Evolutionary conservation across 164 flowering plant genomes (phyloP).

Genomic region (Chimonanthus praecox): DNA sequence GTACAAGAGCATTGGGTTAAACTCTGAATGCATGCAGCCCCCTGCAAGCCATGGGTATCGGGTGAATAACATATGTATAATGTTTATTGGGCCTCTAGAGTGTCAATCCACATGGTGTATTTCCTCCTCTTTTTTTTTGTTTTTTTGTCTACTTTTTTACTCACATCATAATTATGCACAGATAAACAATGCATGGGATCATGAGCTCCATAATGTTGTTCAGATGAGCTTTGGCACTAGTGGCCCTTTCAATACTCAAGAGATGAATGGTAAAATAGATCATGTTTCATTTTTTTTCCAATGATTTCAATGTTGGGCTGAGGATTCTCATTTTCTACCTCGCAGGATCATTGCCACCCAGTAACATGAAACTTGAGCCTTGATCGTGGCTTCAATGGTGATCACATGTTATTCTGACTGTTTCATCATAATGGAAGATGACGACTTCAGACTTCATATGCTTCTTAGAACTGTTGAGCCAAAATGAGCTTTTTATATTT

Average conservation of each 20-base stretch:
- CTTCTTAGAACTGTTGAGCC: not conserved
- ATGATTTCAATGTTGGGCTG: not conserved
- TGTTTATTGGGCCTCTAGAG: too few relatives aligned
- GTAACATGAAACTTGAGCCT: conserved; percentile 52
- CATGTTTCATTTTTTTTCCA: not conserved
- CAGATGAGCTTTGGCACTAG: conserved; percentile 51
- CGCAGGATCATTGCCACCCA: conserved; percentile 38
- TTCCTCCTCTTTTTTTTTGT: too few relatives aligned
- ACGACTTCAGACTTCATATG: not conserved
- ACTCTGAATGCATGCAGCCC: too few relatives aligned
- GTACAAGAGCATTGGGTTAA: too few relatives aligned
- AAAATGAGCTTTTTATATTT: too few relatives aligned
- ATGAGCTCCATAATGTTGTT: conserved; percentile 67
- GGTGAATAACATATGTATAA: too few relatives aligned
- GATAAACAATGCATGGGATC: conserved; percentile 61
- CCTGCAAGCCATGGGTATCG: too few relatives aligned
- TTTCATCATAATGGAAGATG: not conserved
- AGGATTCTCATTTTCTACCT: conserved; percentile 1
- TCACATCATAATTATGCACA: conserved; percentile 10
- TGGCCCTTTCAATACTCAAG: conserved; percentile 39
- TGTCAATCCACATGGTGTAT: too few relatives aligned
- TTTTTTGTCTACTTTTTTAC: not conserved
- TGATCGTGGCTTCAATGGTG: conserved; percentile 18
- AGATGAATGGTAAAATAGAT: conserved; percentile 32
- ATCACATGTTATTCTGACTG: not conserved